A percentile compares a stretch with the other conserved stretches of the same genome.
phyloP scores from a whole-genome alignment of 805 yeast genomes.

The Kregervanrija pseudodelftensis region DNA sequence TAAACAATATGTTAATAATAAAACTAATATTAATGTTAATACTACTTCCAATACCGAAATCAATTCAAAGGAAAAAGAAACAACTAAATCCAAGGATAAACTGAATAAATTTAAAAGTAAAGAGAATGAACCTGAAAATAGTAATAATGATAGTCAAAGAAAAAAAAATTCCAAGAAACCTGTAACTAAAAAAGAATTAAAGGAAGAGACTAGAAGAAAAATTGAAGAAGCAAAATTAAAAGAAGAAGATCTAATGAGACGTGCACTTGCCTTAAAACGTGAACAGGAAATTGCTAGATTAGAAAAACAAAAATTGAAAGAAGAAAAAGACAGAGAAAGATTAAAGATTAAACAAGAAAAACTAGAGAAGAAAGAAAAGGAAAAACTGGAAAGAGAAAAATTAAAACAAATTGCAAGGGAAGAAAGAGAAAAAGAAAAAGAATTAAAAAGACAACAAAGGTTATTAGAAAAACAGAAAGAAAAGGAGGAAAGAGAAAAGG shows the following conservation, averaged over 20 bases:
- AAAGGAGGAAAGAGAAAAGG: conserved; percentile 15
- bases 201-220: conserved; percentile 10
- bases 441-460: conserved; percentile 16
- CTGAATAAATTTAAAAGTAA: no score
- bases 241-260: conserved; percentile 8
- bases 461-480: conserved; percentile 19
- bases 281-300: conserved; percentile 12
- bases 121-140: no score
- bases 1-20: neutral
- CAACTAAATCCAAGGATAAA: no score
- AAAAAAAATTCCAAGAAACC: neutral
- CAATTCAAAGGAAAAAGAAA: no score
- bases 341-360: conserved; percentile 14
- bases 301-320: conserved; percentile 15
- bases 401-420: conserved; percentile 16
- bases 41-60: no score
- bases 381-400: conserved; percentile 16
- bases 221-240: conserved; percentile 9
- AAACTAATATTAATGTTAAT: neutral
- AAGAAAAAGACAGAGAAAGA: conserved; percentile 17
- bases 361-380: conserved; percentile 15
- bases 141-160: no score
- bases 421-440: conserved; percentile 19
- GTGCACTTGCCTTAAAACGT: conserved; percentile 9
- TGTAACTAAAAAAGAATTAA: conserved; percentile 3